A percentile compares a stretch with the other conserved stretches of the same genome.
Conservation (phyloP, 2,329 filamentous ascomycete genomes). For the Claviceps capensis region DNA sequence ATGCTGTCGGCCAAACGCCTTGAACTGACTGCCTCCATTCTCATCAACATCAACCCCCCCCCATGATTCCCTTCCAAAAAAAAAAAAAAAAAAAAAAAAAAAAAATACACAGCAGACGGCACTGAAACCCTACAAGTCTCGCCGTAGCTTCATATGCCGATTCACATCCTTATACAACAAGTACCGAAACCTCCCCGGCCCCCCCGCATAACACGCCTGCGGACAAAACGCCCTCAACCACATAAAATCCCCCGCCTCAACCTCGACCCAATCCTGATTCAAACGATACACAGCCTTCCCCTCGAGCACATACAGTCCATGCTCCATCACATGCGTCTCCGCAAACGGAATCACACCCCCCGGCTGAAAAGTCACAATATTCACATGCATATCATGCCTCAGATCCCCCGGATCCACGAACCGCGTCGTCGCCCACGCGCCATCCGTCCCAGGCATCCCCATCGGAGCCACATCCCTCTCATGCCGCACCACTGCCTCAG, state of each 20-base stretch:
- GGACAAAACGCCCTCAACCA: slow-evolving; percentile 6
- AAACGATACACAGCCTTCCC: slow-evolving; percentile 6
- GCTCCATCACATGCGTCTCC: slow-evolving; percentile 6
- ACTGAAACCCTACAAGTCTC: too few species aligned
- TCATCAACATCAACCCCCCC: too few species aligned
- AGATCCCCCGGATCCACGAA: slow-evolving; percentile 5
- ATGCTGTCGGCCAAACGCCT: too few species aligned
- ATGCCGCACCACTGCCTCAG: background rate
- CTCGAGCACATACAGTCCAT: slow-evolving; percentile 5
- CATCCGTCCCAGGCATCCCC: slow-evolving; percentile 2
- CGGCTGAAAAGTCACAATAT: slow-evolving; percentile 3
- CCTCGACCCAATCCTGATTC: slow-evolving; percentile 6
- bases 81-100: too few species aligned
- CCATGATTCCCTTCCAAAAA: too few species aligned
- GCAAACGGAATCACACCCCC: slow-evolving; percentile 5
- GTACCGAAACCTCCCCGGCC: slow-evolving; percentile 4
- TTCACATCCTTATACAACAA: slow-evolving; percentile 6
- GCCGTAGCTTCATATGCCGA: slow-evolving; percentile 3
- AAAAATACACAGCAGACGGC: too few species aligned
- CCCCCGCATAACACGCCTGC: slow-evolving; percentile 5
- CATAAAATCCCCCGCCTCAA: slow-evolving; percentile 6
- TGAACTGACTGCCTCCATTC: too few species aligned
- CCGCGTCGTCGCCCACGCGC: slow-evolving; percentile 5
- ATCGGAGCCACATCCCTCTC: slow-evolving; percentile 1
- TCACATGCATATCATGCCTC: slow-evolving; percentile 6